phyloP scores from a whole-genome alignment of 2,329 filamentous ascomycete species.

The Ophiostoma quercus region DNA sequence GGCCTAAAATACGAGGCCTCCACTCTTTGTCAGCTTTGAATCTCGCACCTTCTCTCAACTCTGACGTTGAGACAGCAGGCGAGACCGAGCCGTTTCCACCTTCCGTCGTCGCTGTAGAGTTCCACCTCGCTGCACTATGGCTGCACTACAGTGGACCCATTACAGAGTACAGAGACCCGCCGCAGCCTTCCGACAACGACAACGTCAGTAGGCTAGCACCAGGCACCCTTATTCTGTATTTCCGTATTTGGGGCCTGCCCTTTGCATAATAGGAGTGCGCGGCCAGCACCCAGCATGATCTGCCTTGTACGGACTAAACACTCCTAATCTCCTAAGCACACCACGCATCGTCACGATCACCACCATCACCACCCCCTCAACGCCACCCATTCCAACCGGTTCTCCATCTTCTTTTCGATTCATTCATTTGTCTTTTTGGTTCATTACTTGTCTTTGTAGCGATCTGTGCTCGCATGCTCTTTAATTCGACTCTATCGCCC shows the following conservation, averaged over 20 bases:
- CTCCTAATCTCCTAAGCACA: neutral
- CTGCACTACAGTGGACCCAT: neutral
- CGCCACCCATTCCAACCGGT: neutral
- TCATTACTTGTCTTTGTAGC: neutral
- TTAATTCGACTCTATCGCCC: neutral
- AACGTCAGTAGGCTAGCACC: slow-evolving; percentile 5
- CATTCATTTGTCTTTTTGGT: neutral
- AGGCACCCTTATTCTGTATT: neutral
- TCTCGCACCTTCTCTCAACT: neutral
- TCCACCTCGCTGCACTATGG: neutral
- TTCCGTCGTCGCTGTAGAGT: neutral
- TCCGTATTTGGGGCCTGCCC: too few species aligned
- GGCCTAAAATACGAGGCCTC: neutral
- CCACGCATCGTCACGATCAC: neutral
- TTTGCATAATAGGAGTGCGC: neutral
- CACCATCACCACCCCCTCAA: slow-evolving; percentile 3
- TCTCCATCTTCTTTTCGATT: neutral
- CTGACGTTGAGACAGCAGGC: neutral
- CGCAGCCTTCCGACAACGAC: neutral
- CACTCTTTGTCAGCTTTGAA: neutral
- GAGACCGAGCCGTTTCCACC: neutral
- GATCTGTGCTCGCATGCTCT: neutral
- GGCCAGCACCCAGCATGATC: neutral
- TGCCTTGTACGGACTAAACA: neutral
- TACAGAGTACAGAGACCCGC: neutral